Percentiles rank a stretch among this genome's conserved stretches.
phyloP scores from a whole-genome alignment of 2,329 filamentous ascomycete species.

The Aspergillus fumigatus region DNA sequence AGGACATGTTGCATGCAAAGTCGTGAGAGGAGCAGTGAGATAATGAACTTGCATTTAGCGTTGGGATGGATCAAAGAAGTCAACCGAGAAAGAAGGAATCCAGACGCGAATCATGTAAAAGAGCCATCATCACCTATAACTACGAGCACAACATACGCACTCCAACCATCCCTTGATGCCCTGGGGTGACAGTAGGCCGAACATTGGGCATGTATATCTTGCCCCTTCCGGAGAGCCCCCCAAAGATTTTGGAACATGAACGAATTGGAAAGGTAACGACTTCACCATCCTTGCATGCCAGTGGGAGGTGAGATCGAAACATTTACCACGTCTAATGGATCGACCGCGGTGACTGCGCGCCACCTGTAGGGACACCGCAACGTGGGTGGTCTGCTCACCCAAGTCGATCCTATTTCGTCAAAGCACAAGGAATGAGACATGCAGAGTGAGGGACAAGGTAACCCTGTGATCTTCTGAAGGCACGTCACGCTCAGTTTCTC shows the following conservation, averaged over 20 bases:
- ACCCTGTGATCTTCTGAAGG: constrained; percentile 15
- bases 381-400: constrained; percentile 28
- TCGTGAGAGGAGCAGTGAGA: neutral
- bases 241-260: constrained; percentile 25
- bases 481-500: constrained; percentile 13
- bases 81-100: neutral
- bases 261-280: constrained; percentile 16
- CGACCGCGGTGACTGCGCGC: constrained; percentile 13
- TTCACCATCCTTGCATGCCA: constrained; percentile 37
- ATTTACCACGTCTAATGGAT: constrained; percentile 22
- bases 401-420: constrained; percentile 24
- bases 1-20: constrained; percentile 24
- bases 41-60: neutral
- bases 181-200: constrained; percentile 15
- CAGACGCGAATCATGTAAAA: constrained; percentile 8
- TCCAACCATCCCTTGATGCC: constrained; percentile 28
- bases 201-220: constrained; percentile 16
- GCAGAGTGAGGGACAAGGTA: constrained; percentile 16
- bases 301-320: constrained; percentile 22
- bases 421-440: constrained; percentile 31
- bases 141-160: constrained; percentile 1
- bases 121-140: constrained; percentile 30
- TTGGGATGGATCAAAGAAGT: neutral
- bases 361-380: constrained; percentile 28
- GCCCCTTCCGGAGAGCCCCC: constrained; percentile 26